Evolutionary conservation across 2,329 filamentous ascomycete genomes (phyloP), one percentile per base, ranked within the genome.

Genomic region (Zasmidium angulare): DNA sequence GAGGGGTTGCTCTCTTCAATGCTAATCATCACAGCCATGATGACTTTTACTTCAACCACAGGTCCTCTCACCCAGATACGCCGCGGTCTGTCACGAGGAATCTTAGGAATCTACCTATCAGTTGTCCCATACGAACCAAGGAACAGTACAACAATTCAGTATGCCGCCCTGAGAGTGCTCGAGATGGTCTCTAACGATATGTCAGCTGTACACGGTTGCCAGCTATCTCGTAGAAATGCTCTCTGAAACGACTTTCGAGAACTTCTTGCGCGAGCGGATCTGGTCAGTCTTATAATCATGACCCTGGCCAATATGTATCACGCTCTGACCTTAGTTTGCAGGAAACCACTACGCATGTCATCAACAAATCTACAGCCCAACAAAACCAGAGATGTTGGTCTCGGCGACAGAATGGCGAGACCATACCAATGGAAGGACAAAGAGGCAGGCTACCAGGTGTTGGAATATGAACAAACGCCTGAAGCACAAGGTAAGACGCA

Each of bases 121-220:
- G 73, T 0, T 68, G 69, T 6, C 78, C 82, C 60, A 75, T 81
- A 6, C 75, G 83, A 1, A 72, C 75, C 1, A 72, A 65, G 55
- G 82, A 74, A 56, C 72, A 78, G 56, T 84, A 84, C 66, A 78
- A 74, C 67, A 84, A 84, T 67, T 29, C 26, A 11, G 26, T 29
- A 14, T 10, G n/a, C 36, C 9, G 36, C 36, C 36, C 12, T 43
- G 7, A 43, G 36, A 17, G 3, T 43, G 36, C 4, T 43, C 36
- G 6, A 9, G 6, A 43, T 19, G n/a, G 7, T 43, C 36, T 10
- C n/a, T 17, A 3, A 17, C n/a, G 14, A 43, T 43, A n/a, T n/a
- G n/a, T n/a, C 4, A 77, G 59, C 82, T 83, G 76, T 84, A 76
- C 64, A 72, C 73, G 1, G 74, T 74, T 0, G 73, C 77, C 2